Evolutionary conservation across 2,329 filamentous ascomycete genomes (phyloP).

Genomic region (Colletotrichum destructivum): DNA sequence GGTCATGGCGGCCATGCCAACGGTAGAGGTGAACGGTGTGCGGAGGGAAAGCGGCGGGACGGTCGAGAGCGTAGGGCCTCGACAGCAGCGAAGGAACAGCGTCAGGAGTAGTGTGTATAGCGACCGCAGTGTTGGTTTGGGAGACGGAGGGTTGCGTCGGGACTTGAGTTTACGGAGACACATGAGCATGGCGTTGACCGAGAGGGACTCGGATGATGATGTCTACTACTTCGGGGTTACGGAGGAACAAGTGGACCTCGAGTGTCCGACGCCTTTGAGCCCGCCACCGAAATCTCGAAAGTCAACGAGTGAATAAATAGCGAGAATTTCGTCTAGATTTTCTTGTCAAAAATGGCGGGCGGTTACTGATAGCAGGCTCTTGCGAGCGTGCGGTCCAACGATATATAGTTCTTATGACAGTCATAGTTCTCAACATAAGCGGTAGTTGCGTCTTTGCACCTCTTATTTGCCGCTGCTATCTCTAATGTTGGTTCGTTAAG

Average conservation of each 20-base stretch:
- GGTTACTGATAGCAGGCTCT: too few species aligned
- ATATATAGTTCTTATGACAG: too few species aligned
- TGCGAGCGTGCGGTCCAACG: too few species aligned
- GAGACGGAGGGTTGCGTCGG: neutral
- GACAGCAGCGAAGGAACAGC: neutral
- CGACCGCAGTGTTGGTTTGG: neutral
- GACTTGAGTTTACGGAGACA: constrained; percentile 22
- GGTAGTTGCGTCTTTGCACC: neutral
- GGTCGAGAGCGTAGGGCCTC: neutral
- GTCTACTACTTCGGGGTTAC: constrained; percentile 26
- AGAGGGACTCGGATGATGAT: constrained; percentile 39
- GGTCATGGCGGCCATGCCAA: neutral
- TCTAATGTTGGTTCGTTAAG: too few species aligned
- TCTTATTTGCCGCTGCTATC: too few species aligned
- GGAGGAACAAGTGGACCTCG: constrained; percentile 26
- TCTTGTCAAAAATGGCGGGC: too few species aligned
- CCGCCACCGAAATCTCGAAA: constrained; percentile 30
- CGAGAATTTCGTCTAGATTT: neutral
- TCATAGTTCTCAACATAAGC: neutral
- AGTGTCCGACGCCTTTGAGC: constrained; percentile 33
- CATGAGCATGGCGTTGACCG: constrained; percentile 31
- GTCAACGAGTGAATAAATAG: neutral
- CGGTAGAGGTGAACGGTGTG: constrained; percentile 9
- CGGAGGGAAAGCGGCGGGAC: constrained; percentile 6
- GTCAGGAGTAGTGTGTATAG: constrained; percentile 20